Percentiles rank a stretch among this genome's conserved stretches.
phyloP scores from a whole-genome alignment of 1,284 basidiomycete genomes.

The Cutaneotrichosporon sp. region DNA sequence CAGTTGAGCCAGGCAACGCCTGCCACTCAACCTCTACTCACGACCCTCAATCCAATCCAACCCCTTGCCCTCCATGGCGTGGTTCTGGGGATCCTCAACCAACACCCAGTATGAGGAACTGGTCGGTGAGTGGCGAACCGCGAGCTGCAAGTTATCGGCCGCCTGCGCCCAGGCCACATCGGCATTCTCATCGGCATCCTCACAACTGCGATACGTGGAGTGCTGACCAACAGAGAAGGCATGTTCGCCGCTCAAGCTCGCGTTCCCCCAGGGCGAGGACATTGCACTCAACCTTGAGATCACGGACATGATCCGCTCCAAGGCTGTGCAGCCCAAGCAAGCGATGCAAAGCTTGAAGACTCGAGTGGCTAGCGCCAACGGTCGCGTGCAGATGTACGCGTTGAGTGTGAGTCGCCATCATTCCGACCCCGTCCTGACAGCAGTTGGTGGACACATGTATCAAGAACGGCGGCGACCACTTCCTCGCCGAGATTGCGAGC shows the following conservation, averaged over 20 bases:
- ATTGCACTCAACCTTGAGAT: slow-evolving; percentile 93
- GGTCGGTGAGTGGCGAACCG: slow-evolving; percentile 40
- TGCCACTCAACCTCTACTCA: background rate
- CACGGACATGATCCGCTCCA: slow-evolving; percentile 93
- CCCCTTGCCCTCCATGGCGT: slow-evolving; percentile 41
- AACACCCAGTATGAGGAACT: slow-evolving; percentile 53
- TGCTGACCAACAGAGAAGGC: slow-evolving; percentile 46
- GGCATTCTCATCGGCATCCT: background rate
- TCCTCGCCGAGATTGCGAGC: slow-evolving; percentile 77
- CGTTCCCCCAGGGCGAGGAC: slow-evolving; percentile 65
- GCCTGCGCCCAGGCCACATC: slow-evolving; percentile 5
- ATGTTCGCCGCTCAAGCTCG: slow-evolving; percentile 53
- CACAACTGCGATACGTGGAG: background rate
- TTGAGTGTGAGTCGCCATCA: slow-evolving; percentile 64
- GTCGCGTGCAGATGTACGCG: slow-evolving; percentile 87
- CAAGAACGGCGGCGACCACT: slow-evolving; percentile 96
- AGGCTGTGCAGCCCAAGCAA: slow-evolving; percentile 78
- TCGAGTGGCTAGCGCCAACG: slow-evolving; percentile 89
- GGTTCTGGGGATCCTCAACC: slow-evolving; percentile 49
- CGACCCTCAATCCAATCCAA: background rate
- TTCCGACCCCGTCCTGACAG: background rate
- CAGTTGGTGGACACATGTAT: slow-evolving; percentile 89
- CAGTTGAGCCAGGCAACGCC: slow-evolving; percentile 1
- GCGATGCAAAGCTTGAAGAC: slow-evolving; percentile 87
- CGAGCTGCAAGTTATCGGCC: background rate